These are phyloP conservation scores for Pleomassaria siparia DNA, from an alignment of 2,329 filamentous ascomycete genomes.

Conservation along the genomic window DNA sequence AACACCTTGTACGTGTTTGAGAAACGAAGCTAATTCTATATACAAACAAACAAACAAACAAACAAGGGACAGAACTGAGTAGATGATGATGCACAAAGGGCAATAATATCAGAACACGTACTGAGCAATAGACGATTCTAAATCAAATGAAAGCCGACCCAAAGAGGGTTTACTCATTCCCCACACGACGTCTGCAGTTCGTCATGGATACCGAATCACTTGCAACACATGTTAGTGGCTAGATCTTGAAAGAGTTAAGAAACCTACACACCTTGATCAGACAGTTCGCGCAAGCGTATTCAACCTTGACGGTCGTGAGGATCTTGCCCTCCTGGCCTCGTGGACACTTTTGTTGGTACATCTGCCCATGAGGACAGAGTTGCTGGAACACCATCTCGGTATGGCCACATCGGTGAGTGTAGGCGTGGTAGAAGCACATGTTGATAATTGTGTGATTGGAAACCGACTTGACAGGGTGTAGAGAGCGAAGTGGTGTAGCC, in stretches of 20 bases:
- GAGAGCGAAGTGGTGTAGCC: not conserved
- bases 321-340: conserved; percentile 35
- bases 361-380: conserved; percentile 25
- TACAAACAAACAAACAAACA: too few relatives aligned
- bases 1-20: too few relatives aligned
- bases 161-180: too few relatives aligned
- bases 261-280: conserved; percentile 18
- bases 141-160: too few relatives aligned
- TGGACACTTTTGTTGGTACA: conserved; percentile 32
- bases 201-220: not conserved
- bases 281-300: conserved; percentile 29
- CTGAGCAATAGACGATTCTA: too few relatives aligned
- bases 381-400: conserved; percentile 41
- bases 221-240: not conserved
- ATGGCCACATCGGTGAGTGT: conserved; percentile 50
- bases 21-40: too few relatives aligned
- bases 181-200: not conserved
- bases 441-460: conserved; percentile 3
- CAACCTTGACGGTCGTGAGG: conserved; percentile 32
- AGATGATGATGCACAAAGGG: too few relatives aligned
- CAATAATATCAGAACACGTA: too few relatives aligned
- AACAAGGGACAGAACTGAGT: too few relatives aligned
- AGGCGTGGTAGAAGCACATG: conserved; percentile 55
- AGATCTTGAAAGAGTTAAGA: not conserved
- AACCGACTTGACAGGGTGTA: too few relatives aligned